Evolutionary conservation across 2,329 filamentous ascomycete species (phyloP).

Genomic region (Penicillium sp.): DNA sequence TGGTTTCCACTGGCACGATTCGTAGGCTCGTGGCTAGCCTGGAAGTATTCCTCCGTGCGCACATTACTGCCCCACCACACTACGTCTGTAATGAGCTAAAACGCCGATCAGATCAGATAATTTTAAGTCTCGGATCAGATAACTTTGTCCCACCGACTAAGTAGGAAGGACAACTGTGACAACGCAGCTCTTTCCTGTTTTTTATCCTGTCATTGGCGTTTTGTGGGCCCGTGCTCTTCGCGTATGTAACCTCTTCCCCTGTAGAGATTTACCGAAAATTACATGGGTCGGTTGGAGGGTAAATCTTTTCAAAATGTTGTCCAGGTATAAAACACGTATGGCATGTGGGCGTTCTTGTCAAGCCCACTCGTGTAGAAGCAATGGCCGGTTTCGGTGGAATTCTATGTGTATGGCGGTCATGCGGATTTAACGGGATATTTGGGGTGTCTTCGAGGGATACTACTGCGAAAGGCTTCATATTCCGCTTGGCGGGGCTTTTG

Average conservation of each 20-base stretch:
- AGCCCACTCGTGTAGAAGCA: not conserved
- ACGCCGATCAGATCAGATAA: conserved; percentile 13
- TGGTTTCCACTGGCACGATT: not conserved
- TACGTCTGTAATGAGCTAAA: not conserved
- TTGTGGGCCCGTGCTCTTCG: too few relatives aligned
- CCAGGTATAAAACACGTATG: not conserved
- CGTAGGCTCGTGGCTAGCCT: not conserved
- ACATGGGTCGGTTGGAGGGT: not conserved
- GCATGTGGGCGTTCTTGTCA: not conserved
- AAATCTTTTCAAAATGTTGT: not conserved
- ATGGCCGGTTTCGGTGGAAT: not conserved
- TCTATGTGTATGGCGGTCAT: not conserved
- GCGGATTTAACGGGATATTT: not conserved
- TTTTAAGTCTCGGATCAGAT: conserved; percentile 23
- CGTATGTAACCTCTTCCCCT: too few relatives aligned
- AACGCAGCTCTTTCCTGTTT: too few relatives aligned
- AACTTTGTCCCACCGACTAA: conserved; percentile 16
- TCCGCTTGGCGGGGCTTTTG: not conserved
- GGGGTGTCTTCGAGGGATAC: not conserved
- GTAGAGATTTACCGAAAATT: not conserved
- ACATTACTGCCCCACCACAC: not conserved
- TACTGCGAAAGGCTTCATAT: not conserved
- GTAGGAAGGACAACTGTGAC: too few relatives aligned
- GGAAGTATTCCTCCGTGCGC: not conserved
- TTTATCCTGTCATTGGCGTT: too few relatives aligned